Conservation (phyloP, 2,329 filamentous ascomycete genomes). For the Pestalotiopsis sp. region DNA sequence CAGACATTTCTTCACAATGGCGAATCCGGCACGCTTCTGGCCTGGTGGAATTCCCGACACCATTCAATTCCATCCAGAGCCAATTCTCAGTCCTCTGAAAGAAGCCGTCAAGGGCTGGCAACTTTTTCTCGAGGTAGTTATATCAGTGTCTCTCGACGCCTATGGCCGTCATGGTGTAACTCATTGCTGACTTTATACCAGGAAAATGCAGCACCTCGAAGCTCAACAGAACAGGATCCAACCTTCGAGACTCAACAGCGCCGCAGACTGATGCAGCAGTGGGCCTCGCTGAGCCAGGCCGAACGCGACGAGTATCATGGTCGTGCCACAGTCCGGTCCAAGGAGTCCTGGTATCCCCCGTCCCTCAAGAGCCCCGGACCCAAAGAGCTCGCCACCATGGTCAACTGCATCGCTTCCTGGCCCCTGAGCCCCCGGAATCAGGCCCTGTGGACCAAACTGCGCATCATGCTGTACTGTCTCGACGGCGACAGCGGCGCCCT, state of each 20-base stretch:
- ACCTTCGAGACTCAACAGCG: background rate
- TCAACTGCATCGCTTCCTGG: constrained; percentile 1
- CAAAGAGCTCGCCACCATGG: background rate
- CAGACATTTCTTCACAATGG: background rate
- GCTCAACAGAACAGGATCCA: background rate
- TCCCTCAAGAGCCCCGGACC: background rate
- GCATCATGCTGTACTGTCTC: background rate
- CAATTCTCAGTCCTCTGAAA: background rate
- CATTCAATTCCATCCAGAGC: background rate
- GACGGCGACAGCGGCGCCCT: constrained; percentile 2
- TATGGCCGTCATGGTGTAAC: background rate
- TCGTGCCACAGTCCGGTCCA: background rate
- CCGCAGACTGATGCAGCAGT: background rate
- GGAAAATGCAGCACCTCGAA: background rate
- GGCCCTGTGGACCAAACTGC: constrained; percentile 1
- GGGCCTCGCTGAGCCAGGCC: background rate
- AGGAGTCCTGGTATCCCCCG: background rate
- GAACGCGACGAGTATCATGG: constrained; percentile 2
- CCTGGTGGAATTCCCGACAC: background rate
- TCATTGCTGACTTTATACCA: background rate
- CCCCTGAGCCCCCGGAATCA: background rate
- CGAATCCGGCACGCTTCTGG: background rate
- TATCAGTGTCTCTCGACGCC: background rate
- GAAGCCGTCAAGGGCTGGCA: background rate
- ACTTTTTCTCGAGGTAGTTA: constrained; percentile 1